These are phyloP conservation scores for Scedosporium dehoogii DNA, from an alignment of 2,329 filamentous ascomycete genomes.

Conservation along the genomic window DNA sequence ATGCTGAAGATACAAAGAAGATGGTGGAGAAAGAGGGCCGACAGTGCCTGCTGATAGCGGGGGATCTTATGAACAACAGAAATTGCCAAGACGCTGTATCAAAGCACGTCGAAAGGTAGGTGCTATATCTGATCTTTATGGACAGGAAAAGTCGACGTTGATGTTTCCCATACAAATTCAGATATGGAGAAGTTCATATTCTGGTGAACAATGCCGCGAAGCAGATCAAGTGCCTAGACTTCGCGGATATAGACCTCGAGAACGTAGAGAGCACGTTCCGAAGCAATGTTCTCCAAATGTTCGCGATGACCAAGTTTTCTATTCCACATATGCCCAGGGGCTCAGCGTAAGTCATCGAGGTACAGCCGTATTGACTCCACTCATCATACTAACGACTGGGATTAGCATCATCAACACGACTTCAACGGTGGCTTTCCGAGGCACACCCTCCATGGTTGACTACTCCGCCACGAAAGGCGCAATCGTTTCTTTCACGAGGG, in stretches of 20 bases:
- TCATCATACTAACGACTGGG: not conserved
- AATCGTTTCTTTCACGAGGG: constrained; percentile 44
- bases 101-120: constrained; percentile 37
- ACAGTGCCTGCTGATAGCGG: constrained; percentile 53
- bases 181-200: constrained; percentile 30
- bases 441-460: constrained; percentile 39
- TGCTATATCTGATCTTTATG: not conserved
- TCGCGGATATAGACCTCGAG: constrained; percentile 43
- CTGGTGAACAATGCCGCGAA: constrained; percentile 51
- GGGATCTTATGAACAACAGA: constrained; percentile 53
- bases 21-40: constrained; percentile 56
- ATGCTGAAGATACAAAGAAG: constrained; percentile 65
- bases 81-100: constrained; percentile 64
- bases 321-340: constrained; percentile 44
- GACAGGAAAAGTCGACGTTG: not conserved
- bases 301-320: constrained; percentile 48
- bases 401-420: constrained; percentile 45
- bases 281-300: constrained; percentile 47
- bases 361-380: not conserved
- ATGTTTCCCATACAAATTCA: not conserved
- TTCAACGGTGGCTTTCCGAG: constrained; percentile 43
- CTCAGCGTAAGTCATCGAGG: constrained; percentile 23
- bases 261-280: constrained; percentile 46
- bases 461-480: constrained; percentile 49
- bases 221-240: constrained; percentile 42